Base-by-base conservation (phyloP, 2,329 filamentous ascomycete genomes). In the Xylaria multiplex region DNA sequence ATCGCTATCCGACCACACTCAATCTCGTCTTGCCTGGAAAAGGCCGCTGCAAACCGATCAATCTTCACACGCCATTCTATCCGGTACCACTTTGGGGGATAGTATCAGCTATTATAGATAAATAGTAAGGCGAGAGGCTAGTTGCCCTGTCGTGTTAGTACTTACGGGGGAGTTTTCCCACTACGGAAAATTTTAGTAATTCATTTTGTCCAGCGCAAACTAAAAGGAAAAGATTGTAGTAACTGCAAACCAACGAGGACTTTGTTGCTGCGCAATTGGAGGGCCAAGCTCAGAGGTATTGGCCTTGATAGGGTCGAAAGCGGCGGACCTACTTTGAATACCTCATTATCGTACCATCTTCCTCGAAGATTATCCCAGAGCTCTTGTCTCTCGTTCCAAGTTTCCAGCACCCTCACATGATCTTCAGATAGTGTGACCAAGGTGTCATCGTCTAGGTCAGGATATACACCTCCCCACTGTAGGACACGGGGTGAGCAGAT, bases 111-210 rank as follows among this genome's bases (percentile, higher is more conserved):
- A 35, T 49, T 43, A 4, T 35, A 32, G 24, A 56, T 14, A 37
- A n/a, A 43, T n/a, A 24, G 6, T 22, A 35, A 8, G 9, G 19
- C 3, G 19, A 35, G 19, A 46, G 6, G 4, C 43, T 16, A 7
- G 19, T 8, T 24, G 13, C 19, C 14, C 14, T 7, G 24, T 49
- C 30, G 11, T 2, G n/a, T 32, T 14, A 43, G 24, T 6, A 53
- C 62, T 52, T 53, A 65, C 62, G 11, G 62, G 57, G 22, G 62
- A 43, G 3, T 1, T 1, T 6, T 13, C 35, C 62, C 62, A 65
- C 62, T 65, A 37, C 24, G 43, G 42, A 0, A 43, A 2, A n/a
- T 24, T 5, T 46, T 55, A 46, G 50, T 24, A 49, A 24, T 35
- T 1, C 30, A 9, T 27, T 27, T 7, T 43, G 13, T 45, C n/a